A percentile compares a stretch with the other conserved stretches of the same genome.
Conservation (phyloP, 768 basidiomycete genomes). For the Psilocybe cubensis region DNA sequence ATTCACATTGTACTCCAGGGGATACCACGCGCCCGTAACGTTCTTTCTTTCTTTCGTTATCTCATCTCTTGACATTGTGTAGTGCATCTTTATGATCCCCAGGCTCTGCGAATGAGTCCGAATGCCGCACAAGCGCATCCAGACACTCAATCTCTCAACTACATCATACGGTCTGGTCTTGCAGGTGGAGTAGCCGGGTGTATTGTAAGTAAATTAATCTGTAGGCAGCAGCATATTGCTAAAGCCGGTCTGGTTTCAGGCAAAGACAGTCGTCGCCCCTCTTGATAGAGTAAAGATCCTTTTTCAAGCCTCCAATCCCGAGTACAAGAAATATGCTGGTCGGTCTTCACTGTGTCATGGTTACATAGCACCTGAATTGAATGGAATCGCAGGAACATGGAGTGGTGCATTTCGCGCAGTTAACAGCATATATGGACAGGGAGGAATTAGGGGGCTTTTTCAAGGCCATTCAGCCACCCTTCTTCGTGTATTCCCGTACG, state of each 20-base stretch:
- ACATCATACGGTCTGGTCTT: conserved; percentile 79
- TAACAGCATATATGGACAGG: conserved; percentile 65
- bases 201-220: conserved; percentile 62
- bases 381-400: conserved; percentile 68
- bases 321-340: conserved; percentile 95
- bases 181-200: conserved; percentile 96
- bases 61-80: neutral
- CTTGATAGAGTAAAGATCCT: conserved; percentile 98
- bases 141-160: conserved; percentile 60
- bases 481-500: conserved; percentile 94
- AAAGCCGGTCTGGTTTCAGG: conserved; percentile 50
- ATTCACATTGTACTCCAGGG: conserved; percentile 19
- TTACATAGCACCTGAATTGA: neutral
- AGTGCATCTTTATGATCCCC: conserved; percentile 36
- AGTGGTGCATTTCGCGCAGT: conserved; percentile 83
- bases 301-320: conserved; percentile 95
- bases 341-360: conserved; percentile 20
- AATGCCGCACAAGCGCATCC: conserved; percentile 49
- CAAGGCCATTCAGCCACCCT: conserved; percentile 98
- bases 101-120: conserved; percentile 58
- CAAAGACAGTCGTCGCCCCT: conserved; percentile 94
- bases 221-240: conserved; percentile 5
- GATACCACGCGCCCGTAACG: neutral
- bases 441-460: conserved; percentile 80
- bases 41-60: neutral